phyloP scores from a whole-genome alignment of 345 rosid genomes.

The Excoecaria cochinchinensis region DNA sequence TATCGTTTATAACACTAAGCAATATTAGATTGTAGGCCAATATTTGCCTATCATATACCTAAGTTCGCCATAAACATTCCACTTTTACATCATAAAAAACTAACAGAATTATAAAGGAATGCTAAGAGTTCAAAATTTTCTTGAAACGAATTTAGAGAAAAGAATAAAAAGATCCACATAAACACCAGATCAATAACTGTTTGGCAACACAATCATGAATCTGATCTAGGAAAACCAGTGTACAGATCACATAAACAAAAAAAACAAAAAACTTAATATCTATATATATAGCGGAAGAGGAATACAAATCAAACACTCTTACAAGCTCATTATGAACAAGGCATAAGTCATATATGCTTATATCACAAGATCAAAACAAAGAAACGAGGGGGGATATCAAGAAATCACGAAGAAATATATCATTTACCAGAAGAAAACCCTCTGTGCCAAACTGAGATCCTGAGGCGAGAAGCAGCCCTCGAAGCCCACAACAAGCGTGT shows the following conservation, averaged over 20 bases:
- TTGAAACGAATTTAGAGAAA: not conserved
- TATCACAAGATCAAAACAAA: conserved; percentile 19
- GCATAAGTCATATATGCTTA: not conserved
- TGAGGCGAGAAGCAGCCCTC: conserved; percentile 80
- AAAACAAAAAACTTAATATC: not conserved
- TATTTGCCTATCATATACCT: too few relatives aligned
- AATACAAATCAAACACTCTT: conserved; percentile 6
- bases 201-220: not conserved
- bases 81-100: too few relatives aligned
- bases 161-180: not conserved
- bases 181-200: not conserved
- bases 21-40: too few relatives aligned
- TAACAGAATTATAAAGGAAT: too few relatives aligned
- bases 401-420: not conserved
- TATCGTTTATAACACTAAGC: too few relatives aligned
- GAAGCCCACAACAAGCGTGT: conserved; percentile 81
- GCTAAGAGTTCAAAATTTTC: too few relatives aligned
- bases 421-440: conserved; percentile 69
- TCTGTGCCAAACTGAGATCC: conserved; percentile 74
- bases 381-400: not conserved
- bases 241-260: not conserved
- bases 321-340: conserved; percentile 3
- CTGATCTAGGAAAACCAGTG: not conserved
- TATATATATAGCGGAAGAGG: conserved; percentile 10
- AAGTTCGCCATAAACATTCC: too few relatives aligned